Evolutionary conservation across 2,329 filamentous ascomycete genomes (phyloP).

Genomic region (Penicillium hesseltinei): DNA sequence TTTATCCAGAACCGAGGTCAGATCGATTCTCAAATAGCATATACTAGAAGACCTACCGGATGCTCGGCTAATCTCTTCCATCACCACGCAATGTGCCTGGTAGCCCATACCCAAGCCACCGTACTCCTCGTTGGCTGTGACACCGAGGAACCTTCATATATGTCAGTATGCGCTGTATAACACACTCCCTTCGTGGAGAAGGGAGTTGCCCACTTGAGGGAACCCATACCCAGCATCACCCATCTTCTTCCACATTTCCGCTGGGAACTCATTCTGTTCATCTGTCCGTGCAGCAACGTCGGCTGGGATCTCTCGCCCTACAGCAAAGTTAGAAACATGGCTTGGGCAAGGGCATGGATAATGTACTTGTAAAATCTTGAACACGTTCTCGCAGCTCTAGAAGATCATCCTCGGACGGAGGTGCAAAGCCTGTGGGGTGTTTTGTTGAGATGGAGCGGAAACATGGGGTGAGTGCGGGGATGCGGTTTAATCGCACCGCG

Average conservation of each 20-base stretch:
- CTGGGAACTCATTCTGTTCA: constrained; percentile 80
- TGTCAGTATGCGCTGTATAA: background rate
- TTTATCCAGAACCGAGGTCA: background rate
- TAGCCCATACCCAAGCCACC: constrained; percentile 91
- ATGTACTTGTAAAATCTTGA: constrained; percentile 73
- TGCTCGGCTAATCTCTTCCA: constrained; percentile 91
- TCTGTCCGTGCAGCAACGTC: constrained; percentile 82
- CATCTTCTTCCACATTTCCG: constrained; percentile 88
- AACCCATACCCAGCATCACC: constrained; percentile 70
- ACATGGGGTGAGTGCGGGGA: constrained; percentile 31
- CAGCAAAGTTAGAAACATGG: constrained; percentile 1
- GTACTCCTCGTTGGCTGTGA: constrained; percentile 89
- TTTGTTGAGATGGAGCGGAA: constrained; percentile 61
- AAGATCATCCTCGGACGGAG: constrained; percentile 70
- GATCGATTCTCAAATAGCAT: background rate
- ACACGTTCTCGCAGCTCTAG: constrained; percentile 78
- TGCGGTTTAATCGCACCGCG: constrained; percentile 28
- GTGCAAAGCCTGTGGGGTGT: constrained; percentile 62
- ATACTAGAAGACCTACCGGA: constrained; percentile 54
- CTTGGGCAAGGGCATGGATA: background rate
- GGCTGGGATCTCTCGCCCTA: constrained; percentile 78
- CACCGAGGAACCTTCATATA: constrained; percentile 69
- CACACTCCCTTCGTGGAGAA: background rate
- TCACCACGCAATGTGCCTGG: constrained; percentile 90
- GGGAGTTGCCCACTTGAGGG: background rate